Conservation (phyloP, 169 alveolate genomes). For the Plasmodium fragile region DNA sequence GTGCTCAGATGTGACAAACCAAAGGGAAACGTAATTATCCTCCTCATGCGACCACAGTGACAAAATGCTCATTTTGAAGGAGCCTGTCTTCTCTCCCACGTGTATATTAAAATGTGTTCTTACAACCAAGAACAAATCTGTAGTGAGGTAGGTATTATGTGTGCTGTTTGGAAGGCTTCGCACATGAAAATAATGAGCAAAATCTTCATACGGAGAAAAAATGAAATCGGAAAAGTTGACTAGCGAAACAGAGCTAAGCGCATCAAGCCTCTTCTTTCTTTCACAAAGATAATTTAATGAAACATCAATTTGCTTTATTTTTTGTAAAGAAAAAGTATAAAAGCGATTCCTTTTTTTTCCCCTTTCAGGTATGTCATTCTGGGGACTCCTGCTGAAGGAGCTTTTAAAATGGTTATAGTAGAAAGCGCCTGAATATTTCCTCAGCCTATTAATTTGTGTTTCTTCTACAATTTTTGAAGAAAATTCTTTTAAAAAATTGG, state of each 20-base stretch:
- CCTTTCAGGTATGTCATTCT: background rate
- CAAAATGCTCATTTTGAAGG: conserved; percentile 4
- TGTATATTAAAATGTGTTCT: background rate
- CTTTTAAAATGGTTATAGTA: conserved; percentile 6
- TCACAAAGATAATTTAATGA: conserved; percentile 16
- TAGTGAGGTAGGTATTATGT: conserved; percentile 6
- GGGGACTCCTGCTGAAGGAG: background rate
- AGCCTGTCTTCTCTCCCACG: background rate
- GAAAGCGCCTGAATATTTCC: background rate
- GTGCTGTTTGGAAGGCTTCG: conserved; percentile 5
- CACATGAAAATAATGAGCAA: conserved; percentile 50
- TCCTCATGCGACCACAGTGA: conserved; percentile 67
- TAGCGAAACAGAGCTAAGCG: background rate
- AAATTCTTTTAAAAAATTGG: background rate
- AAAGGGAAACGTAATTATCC: conserved; percentile 32
- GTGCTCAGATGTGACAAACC: conserved; percentile 21
- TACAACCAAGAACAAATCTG: background rate
- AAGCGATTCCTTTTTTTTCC: background rate
- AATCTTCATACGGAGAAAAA: conserved; percentile 17
- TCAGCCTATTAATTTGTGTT: conserved; percentile 3
- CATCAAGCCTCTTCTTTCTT: background rate
- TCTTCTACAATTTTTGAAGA: background rate
- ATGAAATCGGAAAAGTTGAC: conserved; percentile 16
- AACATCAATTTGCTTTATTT: background rate
- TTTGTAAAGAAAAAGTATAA: background rate